A percentile compares a stretch with the other conserved stretches of the same genome.
Evolutionary conservation across 164 flowering plant genomes (phyloP).

Genomic region (Echeveria elegans): DNA sequence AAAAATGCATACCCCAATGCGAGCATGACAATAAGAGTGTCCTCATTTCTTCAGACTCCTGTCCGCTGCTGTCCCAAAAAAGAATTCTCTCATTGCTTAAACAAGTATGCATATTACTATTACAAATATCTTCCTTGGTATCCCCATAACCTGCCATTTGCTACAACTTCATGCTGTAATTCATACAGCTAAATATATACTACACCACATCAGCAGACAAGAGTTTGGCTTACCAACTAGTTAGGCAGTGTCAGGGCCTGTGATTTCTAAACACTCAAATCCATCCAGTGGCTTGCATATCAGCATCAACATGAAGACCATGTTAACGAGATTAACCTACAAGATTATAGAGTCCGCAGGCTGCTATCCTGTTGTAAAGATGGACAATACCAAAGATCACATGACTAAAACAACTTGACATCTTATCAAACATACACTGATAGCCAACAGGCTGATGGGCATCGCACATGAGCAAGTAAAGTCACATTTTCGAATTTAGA

Average conservation of each 20-base stretch:
- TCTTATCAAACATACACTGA: no score
- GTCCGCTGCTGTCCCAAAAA: conserved; percentile 5
- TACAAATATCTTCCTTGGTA: not conserved
- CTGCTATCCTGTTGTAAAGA: not conserved
- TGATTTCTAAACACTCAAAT: not conserved
- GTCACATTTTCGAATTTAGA: not conserved
- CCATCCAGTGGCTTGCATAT: not conserved
- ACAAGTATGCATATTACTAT: not conserved
- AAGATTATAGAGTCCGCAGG: not conserved
- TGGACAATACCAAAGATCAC: not conserved
- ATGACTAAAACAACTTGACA: not conserved
- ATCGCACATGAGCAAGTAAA: not conserved
- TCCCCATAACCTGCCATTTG: conserved; percentile 1
- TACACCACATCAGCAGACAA: conserved; percentile 4
- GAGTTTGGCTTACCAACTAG: conserved; percentile 2
- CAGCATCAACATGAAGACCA: not conserved
- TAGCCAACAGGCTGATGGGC: no score
- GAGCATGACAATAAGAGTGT: not conserved
- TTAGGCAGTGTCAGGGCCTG: conserved; percentile 7
- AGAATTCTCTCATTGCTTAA: not conserved
- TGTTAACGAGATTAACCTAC: not conserved
- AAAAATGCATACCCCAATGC: not conserved
- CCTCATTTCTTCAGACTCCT: not conserved
- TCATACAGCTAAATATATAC: not conserved
- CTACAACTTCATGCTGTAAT: not conserved